Percentiles rank a stretch among this genome's conserved stretches.
Evolutionary conservation across 2,329 filamentous ascomycete genomes (phyloP).

Genomic region (Diaporthe ilicicola): DNA sequence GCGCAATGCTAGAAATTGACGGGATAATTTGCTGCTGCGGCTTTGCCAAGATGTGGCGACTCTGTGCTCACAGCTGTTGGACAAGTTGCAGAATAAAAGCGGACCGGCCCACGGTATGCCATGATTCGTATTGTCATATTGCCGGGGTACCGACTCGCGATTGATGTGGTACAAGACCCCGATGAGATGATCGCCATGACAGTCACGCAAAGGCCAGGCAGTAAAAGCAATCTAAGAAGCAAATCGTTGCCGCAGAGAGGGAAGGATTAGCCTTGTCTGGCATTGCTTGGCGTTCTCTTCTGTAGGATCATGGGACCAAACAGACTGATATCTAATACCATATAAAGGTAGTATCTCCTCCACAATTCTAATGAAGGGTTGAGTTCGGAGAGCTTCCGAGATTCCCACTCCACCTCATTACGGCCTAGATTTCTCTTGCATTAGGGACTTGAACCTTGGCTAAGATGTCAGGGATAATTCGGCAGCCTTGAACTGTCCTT

Average conservation of each 20-base stretch:
- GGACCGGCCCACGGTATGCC: background rate
- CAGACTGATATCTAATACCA: background rate
- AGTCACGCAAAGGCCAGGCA: background rate
- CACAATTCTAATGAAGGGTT: background rate
- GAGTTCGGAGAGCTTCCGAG: conserved; percentile 3
- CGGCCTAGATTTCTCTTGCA: background rate
- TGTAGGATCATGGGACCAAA: background rate
- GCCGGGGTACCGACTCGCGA: background rate
- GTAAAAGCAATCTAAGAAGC: background rate
- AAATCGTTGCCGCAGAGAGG: background rate
- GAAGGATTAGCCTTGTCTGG: too few relatives aligned
- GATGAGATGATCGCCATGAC: background rate
- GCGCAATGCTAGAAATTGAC: background rate
- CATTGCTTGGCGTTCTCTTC: background rate
- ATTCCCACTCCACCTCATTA: background rate
- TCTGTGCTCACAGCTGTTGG: background rate
- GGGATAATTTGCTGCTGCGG: background rate
- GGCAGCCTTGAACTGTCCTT: background rate
- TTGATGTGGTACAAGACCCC: background rate
- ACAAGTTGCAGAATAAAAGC: background rate
- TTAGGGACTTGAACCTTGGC: background rate
- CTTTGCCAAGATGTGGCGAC: background rate
- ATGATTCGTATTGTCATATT: background rate
- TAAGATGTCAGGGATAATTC: background rate
- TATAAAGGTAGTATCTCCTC: background rate